Evolutionary conservation across 331 rosid genomes (phyloP).

Genomic region (Rhamnella rubrinervis): DNA sequence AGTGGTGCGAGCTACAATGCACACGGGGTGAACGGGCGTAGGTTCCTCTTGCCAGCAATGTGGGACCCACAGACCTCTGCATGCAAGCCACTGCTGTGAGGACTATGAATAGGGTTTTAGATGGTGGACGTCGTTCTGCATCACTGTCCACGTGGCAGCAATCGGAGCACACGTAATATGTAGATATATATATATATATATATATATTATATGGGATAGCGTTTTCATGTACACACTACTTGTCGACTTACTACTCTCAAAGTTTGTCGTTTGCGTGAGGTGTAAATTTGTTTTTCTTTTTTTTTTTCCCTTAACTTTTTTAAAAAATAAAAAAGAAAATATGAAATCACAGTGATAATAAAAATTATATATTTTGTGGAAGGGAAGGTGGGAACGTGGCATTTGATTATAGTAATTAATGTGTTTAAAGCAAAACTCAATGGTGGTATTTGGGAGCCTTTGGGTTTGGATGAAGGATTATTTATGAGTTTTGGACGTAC

Average conservation of each 20-base stretch:
- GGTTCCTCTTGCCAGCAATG: conserved; percentile 75
- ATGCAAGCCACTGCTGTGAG: conserved; percentile 62
- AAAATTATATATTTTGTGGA: too few species aligned
- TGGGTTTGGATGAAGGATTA: too few species aligned
- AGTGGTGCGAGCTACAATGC: conserved; percentile 83
- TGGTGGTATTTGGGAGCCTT: too few species aligned
- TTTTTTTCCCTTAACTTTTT: too few species aligned
- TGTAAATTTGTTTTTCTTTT: conserved; percentile 43
- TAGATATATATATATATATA: conserved; percentile 38
- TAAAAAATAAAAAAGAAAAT: background rate
- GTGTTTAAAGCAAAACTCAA: too few species aligned
- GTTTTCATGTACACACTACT: conserved; percentile 3
- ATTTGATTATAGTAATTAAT: too few species aligned
- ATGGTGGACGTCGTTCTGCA: background rate
- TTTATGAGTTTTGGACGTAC: too few species aligned
- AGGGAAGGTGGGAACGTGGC: too few species aligned
- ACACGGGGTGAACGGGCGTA: conserved; percentile 53
- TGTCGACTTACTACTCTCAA: background rate
- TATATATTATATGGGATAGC: too few species aligned
- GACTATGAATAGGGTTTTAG: background rate
- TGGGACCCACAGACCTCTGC: conserved; percentile 70
- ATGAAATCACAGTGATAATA: background rate
- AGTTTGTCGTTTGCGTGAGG: conserved; percentile 53
- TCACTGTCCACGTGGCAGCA: background rate
- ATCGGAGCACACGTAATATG: background rate